Evolutionary conservation across 768 basidiomycete genomes (phyloP).

Genomic region (Cubamyces sp.): DNA sequence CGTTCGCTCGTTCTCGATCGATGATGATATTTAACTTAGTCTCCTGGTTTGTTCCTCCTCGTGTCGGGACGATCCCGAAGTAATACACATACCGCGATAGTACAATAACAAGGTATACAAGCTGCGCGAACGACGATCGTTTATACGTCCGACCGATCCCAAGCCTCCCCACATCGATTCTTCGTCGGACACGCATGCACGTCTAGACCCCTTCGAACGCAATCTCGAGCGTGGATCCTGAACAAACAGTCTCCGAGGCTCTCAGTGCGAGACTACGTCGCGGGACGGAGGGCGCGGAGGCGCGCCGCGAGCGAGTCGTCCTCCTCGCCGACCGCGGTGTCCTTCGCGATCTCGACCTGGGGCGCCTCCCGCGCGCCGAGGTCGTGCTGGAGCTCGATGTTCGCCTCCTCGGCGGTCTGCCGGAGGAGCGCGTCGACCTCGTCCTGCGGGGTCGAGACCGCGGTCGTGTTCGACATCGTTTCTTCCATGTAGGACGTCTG

Average conservation of each 20-base stretch:
- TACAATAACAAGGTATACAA: constrained; percentile 25
- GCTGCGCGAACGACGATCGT: constrained; percentile 1
- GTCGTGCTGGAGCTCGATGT: constrained; percentile 94
- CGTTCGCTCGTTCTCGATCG: neutral
- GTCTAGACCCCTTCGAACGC: no score
- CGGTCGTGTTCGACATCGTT: constrained; percentile 91
- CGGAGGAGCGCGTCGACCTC: constrained; percentile 92
- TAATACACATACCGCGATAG: constrained; percentile 22
- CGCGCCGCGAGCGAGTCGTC: constrained; percentile 84
- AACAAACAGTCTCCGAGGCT: neutral
- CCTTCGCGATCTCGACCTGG: constrained; percentile 52
- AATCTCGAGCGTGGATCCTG: neutral
- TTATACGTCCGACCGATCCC: neutral
- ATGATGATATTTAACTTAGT: neutral
- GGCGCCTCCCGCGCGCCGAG: constrained; percentile 64
- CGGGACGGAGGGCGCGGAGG: constrained; percentile 84
- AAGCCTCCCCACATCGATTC: neutral
- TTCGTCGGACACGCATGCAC: neutral
- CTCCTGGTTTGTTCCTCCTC: neutral
- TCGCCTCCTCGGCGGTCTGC: constrained; percentile 96
- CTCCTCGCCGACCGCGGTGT: constrained; percentile 62
- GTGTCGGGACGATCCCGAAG: constrained; percentile 7
- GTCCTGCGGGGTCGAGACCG: constrained; percentile 93
- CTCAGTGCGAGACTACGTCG: constrained; percentile 45
- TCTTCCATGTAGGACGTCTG: constrained; percentile 99